A percentile compares a stretch with the other conserved stretches of the same genome.
These are phyloP conservation scores for Geotrichum macrosporum DNA, from an alignment of 1,139 yeast species.

Conservation along the genomic window DNA sequence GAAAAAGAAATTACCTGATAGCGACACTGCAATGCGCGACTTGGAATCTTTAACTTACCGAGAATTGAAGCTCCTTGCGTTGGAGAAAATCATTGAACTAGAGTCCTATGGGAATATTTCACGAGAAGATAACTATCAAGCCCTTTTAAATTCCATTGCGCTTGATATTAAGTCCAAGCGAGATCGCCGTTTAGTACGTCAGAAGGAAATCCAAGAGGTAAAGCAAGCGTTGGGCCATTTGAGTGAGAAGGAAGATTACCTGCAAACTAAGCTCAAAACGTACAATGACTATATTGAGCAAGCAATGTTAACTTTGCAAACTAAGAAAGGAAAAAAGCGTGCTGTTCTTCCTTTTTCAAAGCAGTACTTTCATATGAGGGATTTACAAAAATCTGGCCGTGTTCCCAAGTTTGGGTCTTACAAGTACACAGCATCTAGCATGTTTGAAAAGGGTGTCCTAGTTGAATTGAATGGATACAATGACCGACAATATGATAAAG, in stretches of 20 bases:
- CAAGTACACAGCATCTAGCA: conserved; percentile 71
- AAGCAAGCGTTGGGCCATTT: conserved; percentile 57
- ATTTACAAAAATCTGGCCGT: conserved; percentile 61
- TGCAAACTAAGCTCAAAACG: conserved; percentile 58
- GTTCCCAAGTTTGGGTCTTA: conserved; percentile 78
- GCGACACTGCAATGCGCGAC: conserved; percentile 45
- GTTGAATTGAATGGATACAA: conserved; percentile 48
- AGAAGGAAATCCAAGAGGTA: conserved; percentile 59
- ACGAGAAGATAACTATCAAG: conserved; percentile 71
- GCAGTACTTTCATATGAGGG: conserved; percentile 74
- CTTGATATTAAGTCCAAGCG: conserved; percentile 77
- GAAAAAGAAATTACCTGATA: conserved; percentile 10
- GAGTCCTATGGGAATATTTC: conserved; percentile 65
- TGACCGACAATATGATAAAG: conserved; percentile 58
- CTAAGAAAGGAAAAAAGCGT: conserved; percentile 48
- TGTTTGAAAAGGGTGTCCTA: conserved; percentile 69
- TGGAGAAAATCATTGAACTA: conserved; percentile 71
- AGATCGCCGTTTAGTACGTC: conserved; percentile 59
- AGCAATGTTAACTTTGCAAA: conserved; percentile 59
- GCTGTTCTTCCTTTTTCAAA: conserved; percentile 62
- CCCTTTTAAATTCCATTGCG: conserved; percentile 75
- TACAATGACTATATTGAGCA: conserved; percentile 67
- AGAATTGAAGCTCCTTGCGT: conserved; percentile 68
- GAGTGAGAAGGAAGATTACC: conserved; percentile 56
- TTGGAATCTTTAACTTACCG: conserved; percentile 59